These are phyloP conservation scores for Spencermartinsiella ligniputridi DNA, from an alignment of 1,139 yeast species.

Conservation along the genomic window DNA sequence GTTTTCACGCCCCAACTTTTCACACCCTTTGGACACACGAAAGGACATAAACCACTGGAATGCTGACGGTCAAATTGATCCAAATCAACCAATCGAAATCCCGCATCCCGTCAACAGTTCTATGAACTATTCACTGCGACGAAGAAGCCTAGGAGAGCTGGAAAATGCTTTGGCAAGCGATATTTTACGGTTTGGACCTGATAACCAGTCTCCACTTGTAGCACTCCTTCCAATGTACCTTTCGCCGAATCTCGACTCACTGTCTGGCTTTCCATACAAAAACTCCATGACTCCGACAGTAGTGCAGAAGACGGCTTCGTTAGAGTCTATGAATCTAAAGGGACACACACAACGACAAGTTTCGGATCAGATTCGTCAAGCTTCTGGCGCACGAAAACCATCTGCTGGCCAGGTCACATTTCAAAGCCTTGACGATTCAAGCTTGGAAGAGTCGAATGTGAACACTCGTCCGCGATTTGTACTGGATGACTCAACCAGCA, in stretches of 20 bases:
- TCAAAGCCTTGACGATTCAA: no score
- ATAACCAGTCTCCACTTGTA: not conserved
- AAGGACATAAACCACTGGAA: not conserved
- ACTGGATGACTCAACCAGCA: not conserved
- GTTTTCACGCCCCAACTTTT: not conserved
- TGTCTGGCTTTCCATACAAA: constrained; percentile 22
- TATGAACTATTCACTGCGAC: constrained; percentile 16
- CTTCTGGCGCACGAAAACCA: no score
- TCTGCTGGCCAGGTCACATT: no score
- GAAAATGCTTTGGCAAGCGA: constrained; percentile 8
- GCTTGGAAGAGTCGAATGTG: no score
- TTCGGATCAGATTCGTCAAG: no score
- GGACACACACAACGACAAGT: no score
- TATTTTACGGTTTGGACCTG: not conserved
- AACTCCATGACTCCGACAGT: constrained; percentile 20
- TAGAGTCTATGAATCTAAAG: not conserved
- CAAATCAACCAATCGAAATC: constrained; percentile 10
- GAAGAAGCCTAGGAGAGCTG: constrained; percentile 18
- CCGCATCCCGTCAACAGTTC: constrained; percentile 21
- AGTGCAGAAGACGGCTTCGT: constrained; percentile 4
- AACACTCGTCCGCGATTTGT: not conserved
- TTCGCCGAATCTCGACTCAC: constrained; percentile 20
- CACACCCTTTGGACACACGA: not conserved
- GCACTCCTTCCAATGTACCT: constrained; percentile 22
- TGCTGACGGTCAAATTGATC: no score